Percentiles rank a stretch among this genome's conserved stretches.
Conservation (phyloP, 2,329 filamentous ascomycete genomes). For the Ophiognomonia clavigignenti-juglandacearum region DNA sequence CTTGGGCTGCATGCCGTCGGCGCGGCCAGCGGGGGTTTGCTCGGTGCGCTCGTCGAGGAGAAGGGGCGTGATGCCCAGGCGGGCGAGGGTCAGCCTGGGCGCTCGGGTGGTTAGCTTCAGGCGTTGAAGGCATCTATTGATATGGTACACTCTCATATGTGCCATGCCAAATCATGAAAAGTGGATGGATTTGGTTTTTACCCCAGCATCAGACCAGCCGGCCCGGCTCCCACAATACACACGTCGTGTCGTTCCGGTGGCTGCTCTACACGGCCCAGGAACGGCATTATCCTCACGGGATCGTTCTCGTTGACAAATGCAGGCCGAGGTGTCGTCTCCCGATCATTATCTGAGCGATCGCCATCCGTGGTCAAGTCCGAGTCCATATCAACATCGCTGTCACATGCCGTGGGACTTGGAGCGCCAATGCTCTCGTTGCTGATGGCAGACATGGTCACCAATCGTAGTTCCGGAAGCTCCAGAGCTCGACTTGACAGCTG, state of each 20-base stretch:
- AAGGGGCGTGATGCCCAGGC: constrained; percentile 58
- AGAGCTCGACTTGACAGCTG: no score
- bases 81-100: constrained; percentile 14
- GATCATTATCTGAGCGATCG: constrained; percentile 2
- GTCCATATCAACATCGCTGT: constrained; percentile 14
- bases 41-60: constrained; percentile 66
- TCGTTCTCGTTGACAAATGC: constrained; percentile 13
- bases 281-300: constrained; percentile 10
- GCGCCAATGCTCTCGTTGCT: background rate
- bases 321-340: constrained; percentile 9
- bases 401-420: constrained; percentile 11
- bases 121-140: no score
- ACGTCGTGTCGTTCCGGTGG: constrained; percentile 33
- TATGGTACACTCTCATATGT: no score
- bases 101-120: no score
- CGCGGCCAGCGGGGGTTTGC: constrained; percentile 61
- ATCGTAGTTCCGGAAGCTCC: no score
- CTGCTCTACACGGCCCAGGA: constrained; percentile 42
- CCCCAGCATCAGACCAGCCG: constrained; percentile 51
- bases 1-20: constrained; percentile 67
- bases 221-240: constrained; percentile 50
- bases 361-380: constrained; percentile 9
- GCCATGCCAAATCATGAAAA: no score
- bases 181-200: constrained; percentile 18
- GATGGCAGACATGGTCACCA: background rate